Base-by-base conservation (phyloP, 257 asterid species). In the Lithospermum erythrorhizon region DNA sequence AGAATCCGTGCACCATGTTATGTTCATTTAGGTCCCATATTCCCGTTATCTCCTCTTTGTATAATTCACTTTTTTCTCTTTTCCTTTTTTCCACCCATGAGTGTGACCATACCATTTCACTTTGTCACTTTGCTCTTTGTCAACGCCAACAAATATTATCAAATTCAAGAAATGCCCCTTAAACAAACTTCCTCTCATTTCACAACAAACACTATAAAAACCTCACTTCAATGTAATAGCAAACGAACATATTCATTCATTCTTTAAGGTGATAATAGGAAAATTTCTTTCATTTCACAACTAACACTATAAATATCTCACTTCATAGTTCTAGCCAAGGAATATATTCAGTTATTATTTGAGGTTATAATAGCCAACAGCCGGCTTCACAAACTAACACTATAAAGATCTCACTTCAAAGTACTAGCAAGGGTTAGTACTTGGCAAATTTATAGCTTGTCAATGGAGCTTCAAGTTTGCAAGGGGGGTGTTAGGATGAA, bases 41-140 rank as follows among this genome's bases (percentile, higher is more conserved):
- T 49, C 71, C 58, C 73, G 71, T 80, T 79, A 45, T 51, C 87
- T 77, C 71, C 62, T 69, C 62, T 70, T 71, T 67, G 29, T 30
- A 66, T 62, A 63, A 62, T 45, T 47, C 56, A 59, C 67, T 65
- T 72, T 70, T 66, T 66, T 68, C 69, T 63, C 62, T 56, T 61
- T 29, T n/a, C 19, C 61, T 41, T 4, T 21, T n/a, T n/a, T 62
- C n/a, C 61, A 66, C 64, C 57, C 29, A 16, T 51, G 37, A 48
- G 58, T 57, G 59, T 18, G 62, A 14, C 49, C 49, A 35, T 8
- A 35, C 47, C 11, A 35, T 8, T 35, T 35, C 55, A 65, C 62
- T 63, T 63, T 29, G 58, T 32, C 72, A 37, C 74, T 73, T 79
- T 61, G 56, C 67, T 64, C 78, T 72, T 74, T 81, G 81, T 80